Conservation (phyloP, 1,284 basidiomycete species). For the Apiotrichum gamsii region DNA sequence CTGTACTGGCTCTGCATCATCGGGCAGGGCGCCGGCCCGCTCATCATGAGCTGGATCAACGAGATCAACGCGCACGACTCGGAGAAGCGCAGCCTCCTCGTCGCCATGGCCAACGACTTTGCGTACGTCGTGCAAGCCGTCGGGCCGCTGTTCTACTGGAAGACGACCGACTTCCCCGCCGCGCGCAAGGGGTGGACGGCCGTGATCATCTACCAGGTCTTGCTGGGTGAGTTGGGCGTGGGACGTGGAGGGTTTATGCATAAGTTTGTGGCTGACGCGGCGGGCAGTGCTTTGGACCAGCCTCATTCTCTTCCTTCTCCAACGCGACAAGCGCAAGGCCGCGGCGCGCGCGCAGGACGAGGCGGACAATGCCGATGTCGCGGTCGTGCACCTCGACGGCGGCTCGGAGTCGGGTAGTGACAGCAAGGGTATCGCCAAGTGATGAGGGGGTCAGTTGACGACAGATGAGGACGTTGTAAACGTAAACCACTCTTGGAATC, state of each 20-base stretch:
- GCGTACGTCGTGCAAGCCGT: constrained; percentile 40
- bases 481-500: too few relatives aligned
- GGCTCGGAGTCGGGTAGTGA: too few relatives aligned
- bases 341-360: too few relatives aligned
- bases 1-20: constrained; percentile 25
- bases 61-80: constrained; percentile 32
- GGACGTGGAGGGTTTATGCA: too few relatives aligned
- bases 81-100: constrained; percentile 35
- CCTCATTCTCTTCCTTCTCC: constrained; percentile 19
- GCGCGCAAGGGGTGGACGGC: constrained; percentile 31
- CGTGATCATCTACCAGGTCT: constrained; percentile 18
- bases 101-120: constrained; percentile 33
- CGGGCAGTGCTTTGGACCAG: constrained; percentile 17
- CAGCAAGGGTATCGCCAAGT: too few relatives aligned
- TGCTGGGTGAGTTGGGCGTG: constrained; percentile 28
- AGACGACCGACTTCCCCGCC: constrained; percentile 33
- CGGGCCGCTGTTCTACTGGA: constrained; percentile 39
- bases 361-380: too few relatives aligned
- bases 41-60: constrained; percentile 33
- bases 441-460: too few relatives aligned
- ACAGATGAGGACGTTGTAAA: too few relatives aligned
- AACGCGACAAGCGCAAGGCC: constrained; percentile 14
- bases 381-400: too few relatives aligned
- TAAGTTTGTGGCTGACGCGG: too few relatives aligned
- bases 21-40: constrained; percentile 11